phyloP scores from a whole-genome alignment of 441 rosid genomes.

The Gossypium lobatum region DNA sequence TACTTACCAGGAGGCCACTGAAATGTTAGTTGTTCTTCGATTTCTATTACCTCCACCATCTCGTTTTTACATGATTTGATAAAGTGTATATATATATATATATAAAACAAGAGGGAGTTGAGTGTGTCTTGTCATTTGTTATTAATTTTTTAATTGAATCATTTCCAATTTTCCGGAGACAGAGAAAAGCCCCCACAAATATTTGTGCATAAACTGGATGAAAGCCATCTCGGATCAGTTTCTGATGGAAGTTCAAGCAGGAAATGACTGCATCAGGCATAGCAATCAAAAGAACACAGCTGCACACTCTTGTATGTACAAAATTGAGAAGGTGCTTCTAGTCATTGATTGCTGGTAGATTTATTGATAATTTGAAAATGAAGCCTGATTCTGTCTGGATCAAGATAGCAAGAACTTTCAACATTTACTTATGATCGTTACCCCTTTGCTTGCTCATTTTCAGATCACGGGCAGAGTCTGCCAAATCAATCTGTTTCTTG shows the following conservation, averaged over 20 bases:
- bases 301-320: not conserved
- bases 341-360: not conserved
- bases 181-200: constrained; percentile 64
- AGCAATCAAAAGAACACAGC: not conserved
- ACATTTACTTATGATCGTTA: too few relatives aligned
- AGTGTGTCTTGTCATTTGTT: not conserved
- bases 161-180: constrained; percentile 19
- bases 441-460: not conserved
- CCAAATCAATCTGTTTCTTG: not conserved
- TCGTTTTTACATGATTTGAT: not conserved
- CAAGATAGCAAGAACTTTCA: not conserved
- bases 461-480: not conserved
- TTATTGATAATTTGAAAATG: not conserved
- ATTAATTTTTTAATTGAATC: constrained; percentile 1
- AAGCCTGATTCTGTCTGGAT: not conserved
- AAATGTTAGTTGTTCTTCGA: constrained; percentile 42
- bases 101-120: not conserved
- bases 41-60: not conserved
- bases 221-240: constrained; percentile 3
- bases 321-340: not conserved
- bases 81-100: not conserved
- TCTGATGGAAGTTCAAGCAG: constrained; percentile 15
- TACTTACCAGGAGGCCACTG: constrained; percentile 65
- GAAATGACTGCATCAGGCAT: not conserved
- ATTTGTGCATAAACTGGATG: constrained; percentile 40